Conservation (phyloP, 768 basidiomycete genomes). For the Scleroderma bovista region DNA sequence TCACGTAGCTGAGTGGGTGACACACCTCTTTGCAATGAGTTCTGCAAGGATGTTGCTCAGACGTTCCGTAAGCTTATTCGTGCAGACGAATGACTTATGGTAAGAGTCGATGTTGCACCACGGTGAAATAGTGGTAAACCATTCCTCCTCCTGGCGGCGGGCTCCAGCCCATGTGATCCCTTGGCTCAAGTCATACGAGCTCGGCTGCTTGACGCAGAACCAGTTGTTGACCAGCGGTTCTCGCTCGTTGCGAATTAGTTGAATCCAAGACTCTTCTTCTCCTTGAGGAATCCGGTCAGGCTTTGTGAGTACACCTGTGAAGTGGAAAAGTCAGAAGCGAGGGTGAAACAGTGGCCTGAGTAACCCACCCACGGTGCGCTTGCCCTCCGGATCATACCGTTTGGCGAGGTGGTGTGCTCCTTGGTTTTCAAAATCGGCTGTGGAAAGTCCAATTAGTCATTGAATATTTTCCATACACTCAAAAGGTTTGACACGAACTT, state of each 20-base stretch:
- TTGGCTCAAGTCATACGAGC: slow-evolving; percentile 15
- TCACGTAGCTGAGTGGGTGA: background rate
- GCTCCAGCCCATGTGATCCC: slow-evolving; percentile 52
- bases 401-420: slow-evolving; percentile 65
- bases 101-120: slow-evolving; percentile 51
- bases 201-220: slow-evolving; percentile 40
- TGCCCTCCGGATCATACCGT: slow-evolving; percentile 52
- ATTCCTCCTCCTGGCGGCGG: slow-evolving; percentile 48
- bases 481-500: slow-evolving; percentile 9
- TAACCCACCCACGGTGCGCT: slow-evolving; percentile 60
- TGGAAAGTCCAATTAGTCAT: slow-evolving; percentile 30
- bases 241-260: slow-evolving; percentile 49
- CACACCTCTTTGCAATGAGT: slow-evolving; percentile 55
- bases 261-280: slow-evolving; percentile 42
- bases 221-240: slow-evolving; percentile 24
- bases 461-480: slow-evolving; percentile 16
- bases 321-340: slow-evolving; percentile 15
- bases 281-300: slow-evolving; percentile 48
- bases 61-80: slow-evolving; percentile 48
- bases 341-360: slow-evolving; percentile 50
- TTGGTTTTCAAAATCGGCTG: slow-evolving; percentile 82
- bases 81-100: slow-evolving; percentile 51
- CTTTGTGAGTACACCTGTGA: slow-evolving; percentile 68
- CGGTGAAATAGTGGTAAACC: slow-evolving; percentile 46
- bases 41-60: slow-evolving; percentile 59